Percentiles rank a stretch among this genome's conserved stretches.
phyloP scores from a whole-genome alignment of 2,329 filamentous ascomycete species.

The Curvularia lunata region DNA sequence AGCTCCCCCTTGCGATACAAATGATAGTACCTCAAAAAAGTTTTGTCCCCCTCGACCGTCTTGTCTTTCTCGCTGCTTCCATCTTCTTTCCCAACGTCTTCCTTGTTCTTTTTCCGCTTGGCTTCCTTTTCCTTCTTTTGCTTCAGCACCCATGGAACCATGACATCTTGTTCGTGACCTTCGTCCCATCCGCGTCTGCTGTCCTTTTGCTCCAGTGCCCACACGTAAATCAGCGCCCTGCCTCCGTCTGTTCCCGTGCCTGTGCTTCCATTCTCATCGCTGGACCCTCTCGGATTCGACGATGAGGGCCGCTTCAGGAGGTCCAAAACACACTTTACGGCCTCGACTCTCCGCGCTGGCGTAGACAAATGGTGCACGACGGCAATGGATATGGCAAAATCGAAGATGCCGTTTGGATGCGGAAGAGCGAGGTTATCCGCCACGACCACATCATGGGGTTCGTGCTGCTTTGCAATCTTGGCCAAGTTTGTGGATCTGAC shows the following conservation, averaged over 20 bases:
- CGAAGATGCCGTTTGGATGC: constrained; percentile 69
- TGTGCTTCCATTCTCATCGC: background rate
- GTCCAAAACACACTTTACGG: constrained; percentile 72
- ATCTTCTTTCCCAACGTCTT: background rate
- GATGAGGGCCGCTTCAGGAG: constrained; percentile 57
- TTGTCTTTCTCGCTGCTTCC: constrained; percentile 22
- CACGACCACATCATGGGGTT: constrained; percentile 72
- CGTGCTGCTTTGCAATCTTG: constrained; percentile 60
- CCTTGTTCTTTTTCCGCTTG: constrained; percentile 23
- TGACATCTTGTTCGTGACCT: constrained; percentile 82
- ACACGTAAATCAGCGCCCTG: constrained; percentile 86
- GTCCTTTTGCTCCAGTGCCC: constrained; percentile 89
- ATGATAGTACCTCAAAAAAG: constrained; percentile 92
- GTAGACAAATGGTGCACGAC: constrained; percentile 95
- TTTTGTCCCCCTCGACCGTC: constrained; percentile 54
- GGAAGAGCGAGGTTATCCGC: constrained; percentile 86
- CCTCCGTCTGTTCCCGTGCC: constrained; percentile 16
- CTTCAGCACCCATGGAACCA: constrained; percentile 91
- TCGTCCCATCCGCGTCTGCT: constrained; percentile 91
- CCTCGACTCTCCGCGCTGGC: constrained; percentile 71
- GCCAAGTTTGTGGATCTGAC: constrained; percentile 64
- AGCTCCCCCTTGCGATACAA: constrained; percentile 87
- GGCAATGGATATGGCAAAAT: constrained; percentile 93
- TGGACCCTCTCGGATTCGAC: constrained; percentile 2
- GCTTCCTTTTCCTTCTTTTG: constrained; percentile 45